Base-by-base conservation (phyloP, 805 yeast genomes). In the Teunomyces pallodes region DNA sequence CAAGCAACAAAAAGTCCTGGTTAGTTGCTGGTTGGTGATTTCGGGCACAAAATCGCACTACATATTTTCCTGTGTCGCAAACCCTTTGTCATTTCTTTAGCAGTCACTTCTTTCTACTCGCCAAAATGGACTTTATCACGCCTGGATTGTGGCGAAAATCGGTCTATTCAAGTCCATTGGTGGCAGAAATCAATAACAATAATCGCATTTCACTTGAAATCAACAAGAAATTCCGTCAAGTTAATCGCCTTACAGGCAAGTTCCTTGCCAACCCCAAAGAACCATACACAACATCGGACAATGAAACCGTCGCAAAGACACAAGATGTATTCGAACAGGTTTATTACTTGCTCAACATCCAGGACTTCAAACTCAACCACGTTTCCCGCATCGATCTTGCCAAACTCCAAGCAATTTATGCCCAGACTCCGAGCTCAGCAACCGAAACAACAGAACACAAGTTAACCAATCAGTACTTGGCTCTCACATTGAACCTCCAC, bases 121-220 rank as follows among this genome's bases (percentile, higher is more conserved):
- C 24, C 14, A 17, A 32, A 4, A 62, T 62, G 66, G 62, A 60
- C 54, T 53, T 61, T 38, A 29, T 61, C 27, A 47, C 56, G 10
- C 56, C 56, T 5, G 56, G 60, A 28, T 41, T 62, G 50, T 26
- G 59, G 59, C 48, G 48, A 16, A 28, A 49, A 47, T 45, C 49
- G 31, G 42, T 57, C 27, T 46, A 55, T 48, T 39, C 54, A 14
- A 28, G 54, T 3, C 39, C 43, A 28, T 45, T 50, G 12, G 36
- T 50, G 9, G 46, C 46, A 9, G 49, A 55, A 45, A 55, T 62
- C 50, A 64, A 65, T 46, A 56, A 55, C 47, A 64, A 66, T 46
- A 72, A 71, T 49, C 58, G 67, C 4, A 65, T 67, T 13, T 59
- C 72, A 9, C 47, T 62, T 13, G 53, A 54, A 17, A 46, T 70